Conservation (phyloP, 2,329 filamentous ascomycete genomes). For the Xylaria multiplex region DNA sequence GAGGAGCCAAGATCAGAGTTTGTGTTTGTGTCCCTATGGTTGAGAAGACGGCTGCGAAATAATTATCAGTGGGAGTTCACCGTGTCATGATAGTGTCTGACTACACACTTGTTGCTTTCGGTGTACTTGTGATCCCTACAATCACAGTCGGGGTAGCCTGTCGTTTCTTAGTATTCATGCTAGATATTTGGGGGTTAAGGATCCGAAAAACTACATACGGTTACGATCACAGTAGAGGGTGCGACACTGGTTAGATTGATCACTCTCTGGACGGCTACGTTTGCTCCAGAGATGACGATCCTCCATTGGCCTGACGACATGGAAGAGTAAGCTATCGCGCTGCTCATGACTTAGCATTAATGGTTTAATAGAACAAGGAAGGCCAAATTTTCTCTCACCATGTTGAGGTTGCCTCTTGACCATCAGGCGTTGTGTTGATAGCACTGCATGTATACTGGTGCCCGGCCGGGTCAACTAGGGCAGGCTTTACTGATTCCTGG, state of each 20-base stretch:
- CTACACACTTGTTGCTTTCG: constrained; percentile 49
- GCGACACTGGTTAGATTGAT: constrained; percentile 50
- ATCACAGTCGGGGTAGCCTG: constrained; percentile 53
- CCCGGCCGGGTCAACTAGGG: constrained; percentile 49
- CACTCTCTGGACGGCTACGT: constrained; percentile 51
- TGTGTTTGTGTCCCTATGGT: constrained; percentile 47
- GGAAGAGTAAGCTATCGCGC: constrained; percentile 51
- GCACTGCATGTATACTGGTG: constrained; percentile 52
- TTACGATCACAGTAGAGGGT: constrained; percentile 49
- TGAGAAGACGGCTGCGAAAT: constrained; percentile 37
- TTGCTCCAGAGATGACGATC: constrained; percentile 51
- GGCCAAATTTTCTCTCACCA: constrained; percentile 46
- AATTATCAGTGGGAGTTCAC: constrained; percentile 29
- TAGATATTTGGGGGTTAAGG: background rate
- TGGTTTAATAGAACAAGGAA: background rate
- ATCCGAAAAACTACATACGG: constrained; percentile 42
- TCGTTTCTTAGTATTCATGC: background rate
- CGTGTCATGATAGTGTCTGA: background rate
- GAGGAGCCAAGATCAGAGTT: constrained; percentile 49
- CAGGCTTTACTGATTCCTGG: constrained; percentile 50
- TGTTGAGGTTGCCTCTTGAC: constrained; percentile 51
- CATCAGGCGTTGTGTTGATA: constrained; percentile 50
- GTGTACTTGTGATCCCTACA: constrained; percentile 52
- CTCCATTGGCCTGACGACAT: constrained; percentile 53
- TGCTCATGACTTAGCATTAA: constrained; percentile 31